Evolutionary conservation across 2,329 filamentous ascomycete genomes (phyloP), one percentile per base, ranked within the genome.

Genomic region (Bipolaris victoriae): DNA sequence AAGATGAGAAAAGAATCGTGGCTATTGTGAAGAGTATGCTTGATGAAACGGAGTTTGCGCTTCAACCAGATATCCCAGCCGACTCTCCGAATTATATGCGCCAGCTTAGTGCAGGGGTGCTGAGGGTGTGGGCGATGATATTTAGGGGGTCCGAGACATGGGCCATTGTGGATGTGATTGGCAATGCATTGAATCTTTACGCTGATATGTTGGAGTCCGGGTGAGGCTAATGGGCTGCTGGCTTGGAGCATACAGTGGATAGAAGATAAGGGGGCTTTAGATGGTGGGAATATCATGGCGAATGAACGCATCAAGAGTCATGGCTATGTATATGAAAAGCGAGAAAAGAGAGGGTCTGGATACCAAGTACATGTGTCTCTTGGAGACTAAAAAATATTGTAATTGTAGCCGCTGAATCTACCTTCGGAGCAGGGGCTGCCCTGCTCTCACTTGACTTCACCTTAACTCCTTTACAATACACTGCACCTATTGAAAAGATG

Each of bases 111-210:
- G 76, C 77, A 2, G 76, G 76, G 9, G 76, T 79, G 20, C 62
- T 79, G 26, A 67, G 76, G 52, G 76, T 79, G 1, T 79, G 77
- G 77, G 77, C 76, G 3, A 74, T 73, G 33, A 75, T 79, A 20
- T 79, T 79, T 59, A 75, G 72, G 51, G 77, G 77, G 15, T 76
- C 76, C 26, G 75, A 77, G 45, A 78, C 76, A n/a, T 80, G 78
- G 78, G 74, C 77, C 2, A 76, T 80, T 52, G 71, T 80, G 7
- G 75, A 77, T 55, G 67, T 78, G 1, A 79, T 80, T 57, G 77
- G 78, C 0, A 73, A 68, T 37, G 70, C 76, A 22, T 59, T 79
- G n/a, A 75, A 78, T 48, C 65, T 78, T 10, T 78, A 78, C 56
- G 77, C 76, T 2, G 73, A 78, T 59, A 78, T 78, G 67, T 51